Conservation (phyloP, 2,329 filamentous ascomycete species). For the Tolypocladium inflatum region DNA sequence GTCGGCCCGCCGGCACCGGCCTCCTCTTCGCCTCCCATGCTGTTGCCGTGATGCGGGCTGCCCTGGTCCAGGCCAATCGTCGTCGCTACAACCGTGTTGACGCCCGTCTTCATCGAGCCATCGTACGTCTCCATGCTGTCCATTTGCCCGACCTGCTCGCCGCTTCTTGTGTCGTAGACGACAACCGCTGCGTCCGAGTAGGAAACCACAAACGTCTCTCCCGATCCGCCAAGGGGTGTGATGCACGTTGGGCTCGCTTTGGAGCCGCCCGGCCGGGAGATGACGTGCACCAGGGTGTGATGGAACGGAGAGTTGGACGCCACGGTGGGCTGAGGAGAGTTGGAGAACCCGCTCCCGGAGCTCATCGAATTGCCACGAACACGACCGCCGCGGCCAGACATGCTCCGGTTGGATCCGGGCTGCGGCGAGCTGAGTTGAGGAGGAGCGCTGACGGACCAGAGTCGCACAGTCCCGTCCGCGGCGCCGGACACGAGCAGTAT, state of each 20-base stretch:
- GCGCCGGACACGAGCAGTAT: conserved; percentile 86
- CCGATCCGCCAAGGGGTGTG: conserved; percentile 70
- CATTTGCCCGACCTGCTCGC: conserved; percentile 88
- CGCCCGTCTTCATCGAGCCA: conserved; percentile 65
- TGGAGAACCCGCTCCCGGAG: conserved; percentile 85
- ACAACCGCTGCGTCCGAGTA: conserved; percentile 86
- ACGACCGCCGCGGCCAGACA: conserved; percentile 53
- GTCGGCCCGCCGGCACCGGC: conserved; percentile 67
- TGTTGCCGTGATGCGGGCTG: conserved; percentile 41
- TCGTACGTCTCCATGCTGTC: conserved; percentile 91
- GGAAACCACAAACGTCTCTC: conserved; percentile 85
- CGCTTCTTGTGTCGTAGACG: conserved; percentile 85
- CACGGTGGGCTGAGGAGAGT: conserved; percentile 78
- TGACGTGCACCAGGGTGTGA: conserved; percentile 80
- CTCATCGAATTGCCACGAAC: conserved; percentile 88
- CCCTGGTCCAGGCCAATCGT: conserved; percentile 70
- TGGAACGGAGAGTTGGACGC: conserved; percentile 81
- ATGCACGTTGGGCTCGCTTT: conserved; percentile 82
- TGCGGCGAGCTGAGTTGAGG: conserved; percentile 78
- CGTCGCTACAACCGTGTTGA: conserved; percentile 86
- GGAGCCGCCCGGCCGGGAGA: conserved; percentile 56
- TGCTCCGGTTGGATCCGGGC: conserved; percentile 52
- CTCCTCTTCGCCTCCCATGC: conserved; percentile 62
- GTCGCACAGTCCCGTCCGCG: conserved; percentile 81
- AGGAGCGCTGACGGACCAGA: conserved; percentile 90